Evolutionary conservation across 2,329 filamentous ascomycete species (phyloP).

Genomic region (Claviceps humidiphila): DNA sequence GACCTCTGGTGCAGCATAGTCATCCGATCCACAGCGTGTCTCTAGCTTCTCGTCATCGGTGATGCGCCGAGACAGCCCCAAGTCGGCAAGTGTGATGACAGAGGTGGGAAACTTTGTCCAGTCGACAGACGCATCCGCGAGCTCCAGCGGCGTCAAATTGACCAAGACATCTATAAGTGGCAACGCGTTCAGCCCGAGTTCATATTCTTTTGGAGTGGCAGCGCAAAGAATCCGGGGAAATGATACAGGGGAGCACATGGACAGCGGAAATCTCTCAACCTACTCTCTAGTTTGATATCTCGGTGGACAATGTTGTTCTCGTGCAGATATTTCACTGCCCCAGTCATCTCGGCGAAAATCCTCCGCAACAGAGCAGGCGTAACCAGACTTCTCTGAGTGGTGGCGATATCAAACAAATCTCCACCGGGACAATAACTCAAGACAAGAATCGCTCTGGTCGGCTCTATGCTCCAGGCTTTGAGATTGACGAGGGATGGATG

Average conservation of each 20-base stretch:
- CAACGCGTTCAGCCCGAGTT: background rate
- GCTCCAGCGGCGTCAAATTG: slow-evolving; percentile 58
- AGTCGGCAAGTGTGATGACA: slow-evolving; percentile 77
- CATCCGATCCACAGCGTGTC: slow-evolving; percentile 88
- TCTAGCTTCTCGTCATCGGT: slow-evolving; percentile 79
- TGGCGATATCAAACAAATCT: slow-evolving; percentile 88
- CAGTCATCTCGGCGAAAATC: slow-evolving; percentile 81
- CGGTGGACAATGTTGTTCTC: slow-evolving; percentile 78
- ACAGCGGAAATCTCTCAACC: slow-evolving; percentile 19
- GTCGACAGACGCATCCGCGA: slow-evolving; percentile 48
- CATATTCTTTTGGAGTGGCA: background rate
- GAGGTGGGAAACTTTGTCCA: slow-evolving; percentile 70
- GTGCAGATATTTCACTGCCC: slow-evolving; percentile 77
- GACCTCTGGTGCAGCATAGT: slow-evolving; percentile 93
- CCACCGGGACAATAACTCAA: slow-evolving; percentile 88
- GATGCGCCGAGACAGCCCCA: slow-evolving; percentile 79
- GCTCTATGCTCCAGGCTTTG: slow-evolving; percentile 81
- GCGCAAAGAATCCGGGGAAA: too few relatives aligned
- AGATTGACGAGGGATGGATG: slow-evolving; percentile 86
- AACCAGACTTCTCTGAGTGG: slow-evolving; percentile 53
- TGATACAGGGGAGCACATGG: background rate
- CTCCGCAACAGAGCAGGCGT: slow-evolving; percentile 59
- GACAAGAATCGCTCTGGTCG: slow-evolving; percentile 69
- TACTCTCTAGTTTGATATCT: slow-evolving; percentile 94
- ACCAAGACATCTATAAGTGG: slow-evolving; percentile 69